Conservation (phyloP, 2,329 filamentous ascomycete genomes). For the Pezicula carpinea region DNA sequence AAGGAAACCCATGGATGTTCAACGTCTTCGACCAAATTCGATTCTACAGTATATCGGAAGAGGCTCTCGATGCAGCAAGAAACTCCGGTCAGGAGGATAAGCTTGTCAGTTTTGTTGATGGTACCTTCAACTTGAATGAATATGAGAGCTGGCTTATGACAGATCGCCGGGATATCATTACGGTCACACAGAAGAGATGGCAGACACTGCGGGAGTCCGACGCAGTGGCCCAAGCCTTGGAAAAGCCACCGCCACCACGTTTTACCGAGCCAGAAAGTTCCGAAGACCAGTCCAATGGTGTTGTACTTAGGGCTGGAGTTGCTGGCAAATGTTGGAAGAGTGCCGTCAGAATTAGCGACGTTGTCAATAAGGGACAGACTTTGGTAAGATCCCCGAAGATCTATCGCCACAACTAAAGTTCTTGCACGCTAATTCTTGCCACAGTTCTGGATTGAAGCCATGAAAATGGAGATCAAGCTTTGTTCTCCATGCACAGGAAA, state of each 20-base stretch:
- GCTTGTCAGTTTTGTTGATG: slow-evolving; percentile 25
- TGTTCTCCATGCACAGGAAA: slow-evolving; percentile 30
- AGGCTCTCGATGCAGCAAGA: not conserved
- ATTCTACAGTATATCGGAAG: slow-evolving; percentile 40
- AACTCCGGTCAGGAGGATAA: slow-evolving; percentile 16
- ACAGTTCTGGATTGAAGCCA: slow-evolving; percentile 54
- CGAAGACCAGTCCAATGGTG: slow-evolving; percentile 37
- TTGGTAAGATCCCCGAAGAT: slow-evolving; percentile 2
- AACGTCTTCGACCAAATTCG: slow-evolving; percentile 43
- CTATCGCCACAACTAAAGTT: not conserved
- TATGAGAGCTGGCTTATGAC: slow-evolving; percentile 30
- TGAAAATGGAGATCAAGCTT: slow-evolving; percentile 64
- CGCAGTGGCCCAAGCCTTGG: slow-evolving; percentile 36
- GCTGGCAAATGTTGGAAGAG: slow-evolving; percentile 43
- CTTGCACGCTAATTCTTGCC: slow-evolving; percentile 12
- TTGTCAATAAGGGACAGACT: slow-evolving; percentile 40
- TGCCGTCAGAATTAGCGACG: slow-evolving; percentile 46
- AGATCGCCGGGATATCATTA: slow-evolving; percentile 12
- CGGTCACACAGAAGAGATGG: not conserved
- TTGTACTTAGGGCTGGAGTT: slow-evolving; percentile 37
- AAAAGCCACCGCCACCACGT: slow-evolving; percentile 37
- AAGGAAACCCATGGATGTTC: slow-evolving; percentile 30
- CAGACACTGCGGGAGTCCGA: slow-evolving; percentile 18
- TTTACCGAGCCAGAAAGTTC: slow-evolving; percentile 34
- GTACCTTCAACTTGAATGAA: slow-evolving; percentile 24